Evolutionary conservation across 2,329 filamentous ascomycete genomes (phyloP).

Genomic region (Botrytis sinoallii): DNA sequence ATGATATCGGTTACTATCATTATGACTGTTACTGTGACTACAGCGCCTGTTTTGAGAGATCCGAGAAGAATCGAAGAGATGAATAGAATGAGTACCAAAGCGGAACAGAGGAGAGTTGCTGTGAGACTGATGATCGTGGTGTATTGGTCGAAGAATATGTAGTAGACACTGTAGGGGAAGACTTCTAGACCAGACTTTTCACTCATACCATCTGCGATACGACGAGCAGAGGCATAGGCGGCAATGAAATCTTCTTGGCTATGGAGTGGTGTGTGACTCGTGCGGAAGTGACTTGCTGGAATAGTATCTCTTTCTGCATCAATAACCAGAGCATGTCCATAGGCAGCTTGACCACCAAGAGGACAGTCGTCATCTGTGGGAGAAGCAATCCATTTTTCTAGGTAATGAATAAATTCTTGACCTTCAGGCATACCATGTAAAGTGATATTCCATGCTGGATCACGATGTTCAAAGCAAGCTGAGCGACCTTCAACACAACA

Average conservation of each 20-base stretch:
- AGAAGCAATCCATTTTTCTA: constrained; percentile 75
- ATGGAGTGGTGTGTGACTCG: constrained; percentile 79
- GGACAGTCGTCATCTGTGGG: constrained; percentile 83
- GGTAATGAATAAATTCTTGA: constrained; percentile 83
- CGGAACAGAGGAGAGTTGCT: constrained; percentile 73
- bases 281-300: constrained; percentile 85
- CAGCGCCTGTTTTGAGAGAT: constrained; percentile 73
- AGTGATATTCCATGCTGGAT: constrained; percentile 84
- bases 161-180: constrained; percentile 96
- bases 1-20: constrained; percentile 96
- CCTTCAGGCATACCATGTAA: constrained; percentile 90
- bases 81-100: constrained; percentile 79
- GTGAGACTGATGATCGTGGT: constrained; percentile 78
- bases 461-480: constrained; percentile 74
- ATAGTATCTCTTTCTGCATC: constrained; percentile 65
- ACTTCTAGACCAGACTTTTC: constrained; percentile 72
- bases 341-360: constrained; percentile 82
- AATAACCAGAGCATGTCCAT: constrained; percentile 79
- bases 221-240: constrained; percentile 83
- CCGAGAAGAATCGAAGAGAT: constrained; percentile 80
- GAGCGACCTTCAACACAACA: constrained; percentile 45
- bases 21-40: constrained; percentile 80
- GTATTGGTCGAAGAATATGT: constrained; percentile 99
- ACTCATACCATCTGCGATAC: constrained; percentile 76
- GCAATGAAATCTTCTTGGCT: constrained; percentile 91